Conservation (phyloP, 2,329 filamentous ascomycete genomes). For the Penicillium sp. region DNA sequence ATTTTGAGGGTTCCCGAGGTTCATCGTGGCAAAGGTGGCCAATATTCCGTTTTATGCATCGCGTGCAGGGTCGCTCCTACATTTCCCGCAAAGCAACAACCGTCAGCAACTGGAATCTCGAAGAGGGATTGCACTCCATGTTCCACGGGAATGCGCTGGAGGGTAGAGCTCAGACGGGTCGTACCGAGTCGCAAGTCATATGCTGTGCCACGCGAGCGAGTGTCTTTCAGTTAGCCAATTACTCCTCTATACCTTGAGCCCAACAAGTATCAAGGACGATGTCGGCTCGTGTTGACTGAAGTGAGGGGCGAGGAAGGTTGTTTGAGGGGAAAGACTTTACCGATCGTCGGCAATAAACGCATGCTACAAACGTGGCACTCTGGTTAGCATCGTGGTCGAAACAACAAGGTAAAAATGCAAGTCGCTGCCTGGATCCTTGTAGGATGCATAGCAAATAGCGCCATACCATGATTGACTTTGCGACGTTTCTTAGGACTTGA, state of each 20-base stretch:
- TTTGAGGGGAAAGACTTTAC: too few species aligned
- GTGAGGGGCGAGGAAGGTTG: too few species aligned
- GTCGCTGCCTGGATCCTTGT: constrained; percentile 20
- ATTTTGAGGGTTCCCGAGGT: constrained; percentile 78
- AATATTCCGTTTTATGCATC: constrained; percentile 97
- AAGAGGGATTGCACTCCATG: too few species aligned
- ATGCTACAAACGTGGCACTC: constrained; percentile 51
- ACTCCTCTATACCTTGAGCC: too few species aligned
- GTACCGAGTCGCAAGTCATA: constrained; percentile 87
- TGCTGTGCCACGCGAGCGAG: constrained; percentile 52
- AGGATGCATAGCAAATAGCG: constrained; percentile 21
- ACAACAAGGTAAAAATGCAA: too few species aligned
- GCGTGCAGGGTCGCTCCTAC: constrained; percentile 87
- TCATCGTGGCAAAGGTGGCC: constrained; percentile 97
- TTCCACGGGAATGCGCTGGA: too few species aligned
- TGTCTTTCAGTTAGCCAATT: constrained; percentile 39
- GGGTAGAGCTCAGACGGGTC: constrained; percentile 33
- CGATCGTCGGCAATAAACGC: constrained; percentile 82
- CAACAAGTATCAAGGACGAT: too few species aligned
- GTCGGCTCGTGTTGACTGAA: too few species aligned
- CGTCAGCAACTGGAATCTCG: too few species aligned
- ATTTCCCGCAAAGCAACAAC: constrained; percentile 3
- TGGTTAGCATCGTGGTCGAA: too few species aligned
- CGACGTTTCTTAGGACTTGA: constrained; percentile 69
- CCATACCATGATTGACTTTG: constrained; percentile 80